Base-by-base conservation (phyloP, 805 yeast genomes). In the Lipomyces spencermartinsiae region DNA sequence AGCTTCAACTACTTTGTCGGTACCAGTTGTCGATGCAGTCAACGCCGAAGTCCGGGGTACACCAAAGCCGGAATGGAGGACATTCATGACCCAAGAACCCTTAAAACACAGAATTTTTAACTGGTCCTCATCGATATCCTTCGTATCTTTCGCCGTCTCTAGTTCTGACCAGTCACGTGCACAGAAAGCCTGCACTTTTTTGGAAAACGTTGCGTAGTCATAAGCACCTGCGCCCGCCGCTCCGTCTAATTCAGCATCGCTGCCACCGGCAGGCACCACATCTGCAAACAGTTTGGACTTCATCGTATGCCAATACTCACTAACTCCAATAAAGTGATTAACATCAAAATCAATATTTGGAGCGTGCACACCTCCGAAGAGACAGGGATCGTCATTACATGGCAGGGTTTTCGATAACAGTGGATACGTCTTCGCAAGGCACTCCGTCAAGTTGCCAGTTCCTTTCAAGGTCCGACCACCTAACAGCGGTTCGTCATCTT, bases 291-390 rank as follows among this genome's bases (percentile, higher is more conserved):
- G 31, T 2, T 63, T 64, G 8, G 68, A 54, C 5, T 60, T 62
- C 10, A 66, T 68, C 0, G 98, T 92, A 77, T 95, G 94, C 98
- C 98, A 95, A 80, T 92, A 95, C 78, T 95, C 99, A 7, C 97
- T 91, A 29, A 94, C 89, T 0, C 99, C 99, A 35, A 95, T 90
- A 78, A 95, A 93, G 74, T 87, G 90, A 74, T 92, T 97, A 60
- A 83, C 83, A 14, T 84, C 83, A 75, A 92, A 92, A 79, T 93
- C 92, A 69, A 95, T 86, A 37, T 84, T 85, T 4, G 99, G 99
- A 0, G 93, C 97, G 80, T 94, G 98, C 16, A 92, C 92, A 39
- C 98, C 99, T 78, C 93, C 93, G 77, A 95, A 95, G 39, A 94
- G 80, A 78, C 99, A 95, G 1, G 98, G 98, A 49, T 87, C 88